Evolutionary conservation across 1,284 basidiomycete species (phyloP), one percentile per base, ranked within the genome.

Genomic region (Moesziomyces globuligerus): DNA sequence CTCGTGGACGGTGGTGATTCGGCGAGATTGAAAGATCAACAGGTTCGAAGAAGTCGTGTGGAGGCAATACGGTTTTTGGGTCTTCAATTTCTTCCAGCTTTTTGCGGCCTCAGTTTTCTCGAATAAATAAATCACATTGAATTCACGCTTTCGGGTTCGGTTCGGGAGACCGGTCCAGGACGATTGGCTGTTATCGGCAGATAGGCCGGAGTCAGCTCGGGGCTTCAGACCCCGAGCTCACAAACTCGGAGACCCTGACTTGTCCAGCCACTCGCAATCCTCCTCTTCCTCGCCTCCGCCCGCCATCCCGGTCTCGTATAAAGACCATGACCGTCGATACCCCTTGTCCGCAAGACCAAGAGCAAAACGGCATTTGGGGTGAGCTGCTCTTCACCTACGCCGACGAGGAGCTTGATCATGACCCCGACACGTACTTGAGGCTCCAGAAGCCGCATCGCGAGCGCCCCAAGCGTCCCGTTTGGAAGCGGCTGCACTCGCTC

Each of bases 381-480:
- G 46, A 57, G 40, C 61, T 65, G 25, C 36, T 52, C 39, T 58
- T 65, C 47, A 65, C 61, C 20, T 50, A 37, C 11, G 29, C 54
- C 9, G 49, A 57, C 20, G 46, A 57, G 8, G 55, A 58, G 18
- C 46, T 65, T 25, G 61, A 50, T 21, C 61, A 65, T 28, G 51
- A 54, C 25, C 50, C 61, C 13, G 23, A 46, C 20, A 41, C 34
- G 17, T 65, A 65, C 28, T 54, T 58, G 20, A 20, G 58, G 17
- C 42, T 53, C 26, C 52, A 47, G 34, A 48, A 26, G 9, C 60
- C 60, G 3, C 45, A 49, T 42, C 54, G 46, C 17, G 61, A 65
- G 43, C 46, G 51, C n/a, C 61, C 61, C 10, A 53, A 58, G 11
- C 43, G 37, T 20, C 13, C 45, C 3, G 47, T 54, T 7, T 65